phyloP scores from a whole-genome alignment of 805 yeast species.

The Myxozyma lipomycoides region DNA sequence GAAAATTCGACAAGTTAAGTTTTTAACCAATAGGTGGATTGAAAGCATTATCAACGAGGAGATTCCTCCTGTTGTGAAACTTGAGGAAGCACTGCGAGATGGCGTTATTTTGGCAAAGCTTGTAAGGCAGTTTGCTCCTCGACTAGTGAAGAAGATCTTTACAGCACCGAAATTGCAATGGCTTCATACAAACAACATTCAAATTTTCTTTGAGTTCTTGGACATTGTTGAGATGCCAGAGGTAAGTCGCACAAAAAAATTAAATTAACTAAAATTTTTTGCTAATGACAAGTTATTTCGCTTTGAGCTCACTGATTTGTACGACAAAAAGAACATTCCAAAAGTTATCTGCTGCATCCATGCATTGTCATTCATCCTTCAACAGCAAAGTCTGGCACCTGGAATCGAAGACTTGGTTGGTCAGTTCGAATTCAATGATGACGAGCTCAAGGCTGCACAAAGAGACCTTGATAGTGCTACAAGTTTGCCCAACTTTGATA shows the following conservation, averaged over 20 bases:
- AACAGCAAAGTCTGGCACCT: conserved; percentile 49
- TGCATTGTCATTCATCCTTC: conserved; percentile 73
- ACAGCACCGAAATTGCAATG: conserved; percentile 63
- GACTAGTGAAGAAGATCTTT: conserved; percentile 51
- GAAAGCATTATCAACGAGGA: conserved; percentile 56
- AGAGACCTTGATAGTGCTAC: conserved; percentile 54
- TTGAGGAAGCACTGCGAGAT: conserved; percentile 67
- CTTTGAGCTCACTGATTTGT: conserved; percentile 88
- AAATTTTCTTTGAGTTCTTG: conserved; percentile 66
- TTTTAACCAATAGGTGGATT: conserved; percentile 71
- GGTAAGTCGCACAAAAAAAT: conserved; percentile 34
- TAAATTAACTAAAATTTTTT: not conserved
- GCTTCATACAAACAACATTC: conserved; percentile 89
- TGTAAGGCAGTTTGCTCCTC: conserved; percentile 67
- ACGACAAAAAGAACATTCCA: conserved; percentile 87
- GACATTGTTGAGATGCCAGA: conserved; percentile 75
- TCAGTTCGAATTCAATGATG: conserved; percentile 56
- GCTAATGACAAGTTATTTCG: conserved; percentile 45
- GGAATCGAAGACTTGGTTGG: conserved; percentile 59
- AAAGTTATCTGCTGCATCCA: conserved; percentile 91
- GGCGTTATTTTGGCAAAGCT: conserved; percentile 83
- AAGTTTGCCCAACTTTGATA: conserved; percentile 72
- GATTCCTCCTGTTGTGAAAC: conserved; percentile 54
- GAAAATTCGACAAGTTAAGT: no score
- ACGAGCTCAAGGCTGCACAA: conserved; percentile 66